Conservation (phyloP, 2,329 filamentous ascomycete genomes). For the Fusarium napiforme region DNA sequence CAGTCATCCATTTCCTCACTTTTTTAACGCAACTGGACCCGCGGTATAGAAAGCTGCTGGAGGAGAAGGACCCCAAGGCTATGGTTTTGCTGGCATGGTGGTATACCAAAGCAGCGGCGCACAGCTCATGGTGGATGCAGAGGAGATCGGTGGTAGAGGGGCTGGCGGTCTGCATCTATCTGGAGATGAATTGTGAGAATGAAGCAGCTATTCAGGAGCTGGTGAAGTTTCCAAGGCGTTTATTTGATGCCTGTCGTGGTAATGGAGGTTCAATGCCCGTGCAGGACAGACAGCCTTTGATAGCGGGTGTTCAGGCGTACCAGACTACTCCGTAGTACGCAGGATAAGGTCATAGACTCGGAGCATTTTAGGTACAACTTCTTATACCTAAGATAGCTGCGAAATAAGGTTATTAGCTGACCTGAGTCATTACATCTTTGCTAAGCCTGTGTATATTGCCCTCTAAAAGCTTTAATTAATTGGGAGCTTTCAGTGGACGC, state of each 20-base stretch:
- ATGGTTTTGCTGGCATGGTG: constrained; percentile 67
- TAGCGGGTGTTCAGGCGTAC: background rate
- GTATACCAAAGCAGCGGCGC: constrained; percentile 60
- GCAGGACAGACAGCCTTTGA: background rate
- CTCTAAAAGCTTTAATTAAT: background rate
- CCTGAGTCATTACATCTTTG: background rate
- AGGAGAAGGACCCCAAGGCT: constrained; percentile 62
- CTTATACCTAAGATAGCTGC: background rate
- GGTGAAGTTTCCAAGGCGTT: constrained; percentile 30
- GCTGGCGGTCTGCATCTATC: constrained; percentile 58
- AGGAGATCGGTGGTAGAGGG: constrained; percentile 60
- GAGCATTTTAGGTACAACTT: background rate
- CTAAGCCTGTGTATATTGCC: background rate
- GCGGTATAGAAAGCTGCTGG: constrained; percentile 57
- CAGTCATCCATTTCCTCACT: constrained; percentile 56
- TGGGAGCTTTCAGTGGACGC: background rate
- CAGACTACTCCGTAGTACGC: background rate
- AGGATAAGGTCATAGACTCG: background rate
- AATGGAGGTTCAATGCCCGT: background rate
- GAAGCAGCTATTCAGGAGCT: constrained; percentile 25
- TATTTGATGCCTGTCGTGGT: constrained; percentile 15
- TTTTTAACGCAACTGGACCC: constrained; percentile 59
- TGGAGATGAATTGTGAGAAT: constrained; percentile 40
- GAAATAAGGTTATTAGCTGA: background rate
- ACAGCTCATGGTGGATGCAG: constrained; percentile 60